Conservation (phyloP, 768 basidiomycete genomes). For the Lentinula sp. region DNA sequence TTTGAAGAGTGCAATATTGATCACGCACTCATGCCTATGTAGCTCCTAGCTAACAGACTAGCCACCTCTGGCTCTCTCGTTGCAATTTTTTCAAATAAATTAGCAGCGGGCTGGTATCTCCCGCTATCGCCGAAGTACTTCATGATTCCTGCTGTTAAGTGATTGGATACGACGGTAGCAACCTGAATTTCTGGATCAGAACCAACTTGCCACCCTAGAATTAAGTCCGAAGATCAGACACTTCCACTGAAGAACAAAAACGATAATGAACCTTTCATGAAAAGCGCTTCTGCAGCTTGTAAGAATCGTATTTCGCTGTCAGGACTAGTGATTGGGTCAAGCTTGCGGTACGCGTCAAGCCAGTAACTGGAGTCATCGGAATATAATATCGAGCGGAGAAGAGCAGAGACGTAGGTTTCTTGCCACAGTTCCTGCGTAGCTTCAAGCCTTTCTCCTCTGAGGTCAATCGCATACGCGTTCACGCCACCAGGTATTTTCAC, state of each 20-base stretch:
- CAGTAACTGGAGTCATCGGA: slow-evolving; percentile 92
- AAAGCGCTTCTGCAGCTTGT: slow-evolving; percentile 83
- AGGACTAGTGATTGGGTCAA: slow-evolving; percentile 87
- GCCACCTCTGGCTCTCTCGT: slow-evolving; percentile 88
- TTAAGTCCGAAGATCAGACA: not conserved
- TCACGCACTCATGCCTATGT: slow-evolving; percentile 93
- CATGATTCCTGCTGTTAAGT: slow-evolving; percentile 89
- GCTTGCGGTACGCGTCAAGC: slow-evolving; percentile 89
- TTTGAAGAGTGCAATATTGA: not conserved
- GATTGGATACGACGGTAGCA: slow-evolving; percentile 93
- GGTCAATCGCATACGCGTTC: slow-evolving; percentile 86
- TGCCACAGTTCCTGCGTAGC: slow-evolving; percentile 93
- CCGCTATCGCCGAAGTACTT: slow-evolving; percentile 96
- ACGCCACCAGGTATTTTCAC: slow-evolving; percentile 99
- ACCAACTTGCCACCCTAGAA: slow-evolving; percentile 94
- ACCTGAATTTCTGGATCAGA: slow-evolving; percentile 99
- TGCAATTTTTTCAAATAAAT: slow-evolving; percentile 87
- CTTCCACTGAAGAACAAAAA: not conserved
- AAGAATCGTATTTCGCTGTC: slow-evolving; percentile 91
- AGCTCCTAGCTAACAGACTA: slow-evolving; percentile 79
- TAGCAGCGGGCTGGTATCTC: slow-evolving; percentile 81
- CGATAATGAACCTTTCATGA: slow-evolving; percentile 63
- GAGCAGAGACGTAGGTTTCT: slow-evolving; percentile 92
- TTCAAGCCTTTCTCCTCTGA: slow-evolving; percentile 93
- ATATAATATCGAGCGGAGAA: slow-evolving; percentile 88